A percentile compares a stretch with the other conserved stretches of the same genome.
These are phyloP conservation scores for Phytophthora colocasiae DNA, from an alignment of 352 stramenopile genomes.

Conservation along the genomic window DNA sequence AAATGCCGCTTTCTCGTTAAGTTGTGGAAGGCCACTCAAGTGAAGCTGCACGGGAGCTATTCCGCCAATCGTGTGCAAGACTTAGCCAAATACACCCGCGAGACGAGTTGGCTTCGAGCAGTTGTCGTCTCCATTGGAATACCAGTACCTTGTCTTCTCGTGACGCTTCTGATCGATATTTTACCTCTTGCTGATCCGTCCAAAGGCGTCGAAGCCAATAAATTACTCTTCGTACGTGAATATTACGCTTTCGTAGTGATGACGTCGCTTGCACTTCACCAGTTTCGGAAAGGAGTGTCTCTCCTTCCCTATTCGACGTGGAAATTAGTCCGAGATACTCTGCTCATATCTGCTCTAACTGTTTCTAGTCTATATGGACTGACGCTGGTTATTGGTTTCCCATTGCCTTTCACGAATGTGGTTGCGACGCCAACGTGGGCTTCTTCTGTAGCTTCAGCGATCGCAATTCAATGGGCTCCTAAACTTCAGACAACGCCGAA, in stretches of 20 bases:
- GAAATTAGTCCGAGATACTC: background rate
- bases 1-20: background rate
- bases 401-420: conserved; percentile 25
- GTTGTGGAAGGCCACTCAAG: background rate
- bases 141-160: conserved; percentile 23
- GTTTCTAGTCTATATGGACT: conserved; percentile 4
- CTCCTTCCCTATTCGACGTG: conserved; percentile 20
- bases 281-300: conserved; percentile 22
- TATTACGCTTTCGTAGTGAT: conserved; percentile 29
- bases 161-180: conserved; percentile 16
- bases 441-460: background rate
- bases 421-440: background rate
- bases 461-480: conserved; percentile 7
- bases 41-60: conserved; percentile 1
- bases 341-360: conserved; percentile 10
- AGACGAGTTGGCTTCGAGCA: background rate
- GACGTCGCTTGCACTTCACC: conserved; percentile 14
- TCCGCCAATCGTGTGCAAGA: background rate
- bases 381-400: conserved; percentile 16
- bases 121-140: background rate
- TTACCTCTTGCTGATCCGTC: conserved; percentile 16
- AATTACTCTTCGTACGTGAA: conserved; percentile 20
- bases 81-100: background rate
- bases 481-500: no score
- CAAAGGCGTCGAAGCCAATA: conserved; percentile 16